Evolutionary conservation across 345 rosid genomes (phyloP).

Genomic region (Eucalyptus curtisii): DNA sequence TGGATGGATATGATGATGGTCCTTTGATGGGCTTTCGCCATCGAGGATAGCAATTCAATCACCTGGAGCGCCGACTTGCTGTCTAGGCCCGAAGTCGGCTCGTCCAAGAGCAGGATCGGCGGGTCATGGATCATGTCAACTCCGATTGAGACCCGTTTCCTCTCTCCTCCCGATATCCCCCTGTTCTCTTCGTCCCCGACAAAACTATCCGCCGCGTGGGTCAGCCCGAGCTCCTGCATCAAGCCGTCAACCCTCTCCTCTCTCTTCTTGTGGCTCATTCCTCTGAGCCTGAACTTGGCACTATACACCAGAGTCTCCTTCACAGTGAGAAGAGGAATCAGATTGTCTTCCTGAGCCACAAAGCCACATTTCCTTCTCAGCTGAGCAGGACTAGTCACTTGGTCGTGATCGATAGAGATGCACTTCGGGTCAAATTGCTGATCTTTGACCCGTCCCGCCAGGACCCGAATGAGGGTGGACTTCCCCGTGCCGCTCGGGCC

Average conservation of each 20-base stretch:
- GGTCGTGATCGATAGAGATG: slow-evolving; percentile 25
- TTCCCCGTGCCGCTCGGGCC: slow-evolving; percentile 91
- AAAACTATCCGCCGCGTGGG: slow-evolving; percentile 27
- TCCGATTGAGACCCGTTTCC: slow-evolving; percentile 79
- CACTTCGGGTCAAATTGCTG: slow-evolving; percentile 33
- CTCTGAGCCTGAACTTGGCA: slow-evolving; percentile 67
- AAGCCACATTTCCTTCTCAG: slow-evolving; percentile 69
- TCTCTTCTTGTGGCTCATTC: slow-evolving; percentile 24
- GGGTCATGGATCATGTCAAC: slow-evolving; percentile 84
- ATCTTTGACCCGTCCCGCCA: slow-evolving; percentile 62
- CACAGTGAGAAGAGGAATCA: slow-evolving; percentile 75
- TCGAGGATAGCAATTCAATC: slow-evolving; percentile 61
- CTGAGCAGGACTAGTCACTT: slow-evolving; percentile 21
- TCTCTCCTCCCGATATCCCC: slow-evolving; percentile 79
- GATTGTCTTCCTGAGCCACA: slow-evolving; percentile 76
- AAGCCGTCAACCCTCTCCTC: slow-evolving; percentile 58
- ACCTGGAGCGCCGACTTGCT: slow-evolving; percentile 78
- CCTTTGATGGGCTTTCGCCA: slow-evolving; percentile 51
- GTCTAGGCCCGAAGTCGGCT: slow-evolving; percentile 89
- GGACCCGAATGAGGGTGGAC: slow-evolving; percentile 59
- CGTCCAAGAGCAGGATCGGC: slow-evolving; percentile 64
- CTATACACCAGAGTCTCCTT: slow-evolving; percentile 72
- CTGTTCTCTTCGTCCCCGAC: slow-evolving; percentile 57
- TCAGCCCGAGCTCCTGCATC: slow-evolving; percentile 63
- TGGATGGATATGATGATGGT: slow-evolving; percentile 57